A percentile compares a stretch with the other conserved stretches of the same genome.
These are phyloP conservation scores for Globisporangium canariense DNA, from an alignment of 352 stramenopile species.

Conservation along the genomic window DNA sequence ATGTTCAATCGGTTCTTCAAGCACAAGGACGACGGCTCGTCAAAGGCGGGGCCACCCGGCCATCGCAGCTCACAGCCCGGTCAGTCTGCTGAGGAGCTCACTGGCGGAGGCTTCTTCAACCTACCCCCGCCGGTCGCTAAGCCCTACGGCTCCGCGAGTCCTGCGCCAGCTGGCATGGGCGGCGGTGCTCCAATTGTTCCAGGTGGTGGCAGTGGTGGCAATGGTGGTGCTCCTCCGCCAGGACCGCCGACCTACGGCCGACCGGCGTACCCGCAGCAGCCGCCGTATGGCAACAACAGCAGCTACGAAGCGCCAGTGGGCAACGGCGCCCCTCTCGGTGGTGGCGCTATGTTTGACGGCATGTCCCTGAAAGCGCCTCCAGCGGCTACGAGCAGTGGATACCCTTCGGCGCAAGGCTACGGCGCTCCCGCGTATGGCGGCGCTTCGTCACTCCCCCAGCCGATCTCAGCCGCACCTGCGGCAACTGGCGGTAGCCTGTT, in stretches of 20 bases:
- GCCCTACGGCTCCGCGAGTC: slow-evolving; percentile 22
- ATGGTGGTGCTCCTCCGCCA: slow-evolving; percentile 13
- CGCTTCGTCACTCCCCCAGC: slow-evolving; percentile 3
- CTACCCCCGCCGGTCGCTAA: slow-evolving; percentile 65
- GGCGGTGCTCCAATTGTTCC: slow-evolving; percentile 5
- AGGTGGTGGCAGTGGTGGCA: background rate
- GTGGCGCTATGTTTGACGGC: slow-evolving; percentile 68
- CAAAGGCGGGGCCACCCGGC: slow-evolving; percentile 39
- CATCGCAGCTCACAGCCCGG: slow-evolving; percentile 39
- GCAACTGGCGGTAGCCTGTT: slow-evolving; percentile 30
- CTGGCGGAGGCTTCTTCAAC: slow-evolving; percentile 83
- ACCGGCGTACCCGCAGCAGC: slow-evolving; percentile 11
- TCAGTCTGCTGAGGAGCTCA: slow-evolving; percentile 25
- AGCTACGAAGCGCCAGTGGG: slow-evolving; percentile 14
- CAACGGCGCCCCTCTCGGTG: slow-evolving; percentile 7
- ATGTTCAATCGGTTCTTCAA: slow-evolving; percentile 86
- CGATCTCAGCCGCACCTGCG: background rate
- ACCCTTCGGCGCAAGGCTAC: slow-evolving; percentile 19
- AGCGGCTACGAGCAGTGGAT: slow-evolving; percentile 5
- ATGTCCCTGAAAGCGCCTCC: slow-evolving; percentile 57
- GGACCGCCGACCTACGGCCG: slow-evolving; percentile 10
- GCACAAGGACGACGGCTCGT: slow-evolving; percentile 79
- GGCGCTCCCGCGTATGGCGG: slow-evolving; percentile 23
- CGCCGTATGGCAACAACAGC: slow-evolving; percentile 14
- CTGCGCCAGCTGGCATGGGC: background rate